Percentiles rank a stretch among this genome's conserved stretches.
Evolutionary conservation across 1,284 basidiomycete species (phyloP).

Genomic region (Ustilago hordei): DNA sequence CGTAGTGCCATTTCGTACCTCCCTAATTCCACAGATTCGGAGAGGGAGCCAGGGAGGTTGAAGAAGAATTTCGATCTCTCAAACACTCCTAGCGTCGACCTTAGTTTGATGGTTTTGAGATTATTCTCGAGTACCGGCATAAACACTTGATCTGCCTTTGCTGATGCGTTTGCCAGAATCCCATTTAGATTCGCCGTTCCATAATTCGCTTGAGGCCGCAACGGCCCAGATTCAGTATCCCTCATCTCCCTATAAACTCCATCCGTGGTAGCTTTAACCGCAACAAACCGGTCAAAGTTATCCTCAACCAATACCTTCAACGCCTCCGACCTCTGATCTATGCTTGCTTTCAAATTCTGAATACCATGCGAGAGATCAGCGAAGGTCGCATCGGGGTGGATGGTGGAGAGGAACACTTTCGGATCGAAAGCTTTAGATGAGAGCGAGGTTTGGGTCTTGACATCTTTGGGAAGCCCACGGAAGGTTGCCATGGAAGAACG

Average conservation of each 20-base stretch:
- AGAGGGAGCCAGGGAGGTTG: slow-evolving; percentile 91
- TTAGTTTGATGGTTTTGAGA: slow-evolving; percentile 90
- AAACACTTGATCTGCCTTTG: slow-evolving; percentile 95
- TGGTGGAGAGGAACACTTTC: slow-evolving; percentile 88
- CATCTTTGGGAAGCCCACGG: slow-evolving; percentile 43
- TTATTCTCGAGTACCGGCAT: slow-evolving; percentile 95
- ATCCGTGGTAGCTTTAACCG: slow-evolving; percentile 95
- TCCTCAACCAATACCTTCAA: slow-evolving; percentile 94
- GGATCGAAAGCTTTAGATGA: slow-evolving; percentile 95
- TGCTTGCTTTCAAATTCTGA: slow-evolving; percentile 55
- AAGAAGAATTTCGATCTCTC: slow-evolving; percentile 98
- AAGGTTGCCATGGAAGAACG: slow-evolving; percentile 71
- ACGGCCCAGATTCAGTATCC: slow-evolving; percentile 77
- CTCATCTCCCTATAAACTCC: slow-evolving; percentile 89
- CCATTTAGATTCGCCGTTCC: slow-evolving; percentile 85
- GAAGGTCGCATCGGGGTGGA: slow-evolving; percentile 96
- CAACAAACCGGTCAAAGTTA: slow-evolving; percentile 97
- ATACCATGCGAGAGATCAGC: slow-evolving; percentile 78
- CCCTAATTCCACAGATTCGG: slow-evolving; percentile 80
- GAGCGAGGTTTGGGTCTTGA: slow-evolving; percentile 59
- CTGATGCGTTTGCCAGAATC: slow-evolving; percentile 74
- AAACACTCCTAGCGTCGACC: slow-evolving; percentile 92
- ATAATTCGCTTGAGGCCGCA: slow-evolving; percentile 82
- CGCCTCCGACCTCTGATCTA: slow-evolving; percentile 79
- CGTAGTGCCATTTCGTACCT: slow-evolving; percentile 92